phyloP scores from a whole-genome alignment of 2,329 filamentous ascomycete species.

The Cercospora zeina region DNA sequence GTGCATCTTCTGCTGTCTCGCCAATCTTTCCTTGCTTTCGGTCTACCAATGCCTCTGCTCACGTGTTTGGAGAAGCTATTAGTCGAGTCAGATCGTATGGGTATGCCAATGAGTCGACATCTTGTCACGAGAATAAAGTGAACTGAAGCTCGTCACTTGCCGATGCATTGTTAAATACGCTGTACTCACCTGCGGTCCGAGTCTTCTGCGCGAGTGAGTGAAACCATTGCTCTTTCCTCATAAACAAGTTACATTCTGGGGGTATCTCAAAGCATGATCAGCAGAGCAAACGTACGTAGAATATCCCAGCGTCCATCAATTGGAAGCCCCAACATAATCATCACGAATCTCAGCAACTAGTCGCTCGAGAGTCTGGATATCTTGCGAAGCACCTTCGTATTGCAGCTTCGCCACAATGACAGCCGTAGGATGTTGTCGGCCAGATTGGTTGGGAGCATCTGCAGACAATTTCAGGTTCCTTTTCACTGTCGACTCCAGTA shows the following conservation, averaged over 20 bases:
- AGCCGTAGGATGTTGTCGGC: conserved; percentile 8
- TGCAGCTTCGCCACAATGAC: conserved; percentile 15
- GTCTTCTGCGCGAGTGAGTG: neutral
- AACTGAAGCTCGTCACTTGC: neutral
- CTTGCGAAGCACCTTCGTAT: conserved; percentile 13
- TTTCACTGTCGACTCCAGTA: conserved; percentile 48
- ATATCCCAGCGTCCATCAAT: neutral
- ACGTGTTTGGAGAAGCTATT: no score
- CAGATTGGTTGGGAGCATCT: conserved; percentile 12
- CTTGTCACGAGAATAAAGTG: neutral
- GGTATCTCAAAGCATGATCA: neutral
- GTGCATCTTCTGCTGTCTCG: neutral
- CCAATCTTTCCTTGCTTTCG: neutral
- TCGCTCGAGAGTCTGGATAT: conserved; percentile 14
- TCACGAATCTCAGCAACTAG: conserved; percentile 14
- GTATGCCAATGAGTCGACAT: no score
- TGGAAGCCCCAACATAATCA: conserved; percentile 11
- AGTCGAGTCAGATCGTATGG: no score
- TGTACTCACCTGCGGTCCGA: neutral
- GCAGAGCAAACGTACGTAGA: neutral
- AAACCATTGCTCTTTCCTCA: neutral
- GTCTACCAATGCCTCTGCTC: no score
- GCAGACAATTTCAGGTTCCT: conserved; percentile 28
- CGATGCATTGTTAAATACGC: neutral
- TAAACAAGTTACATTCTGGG: neutral